Evolutionary conservation across 129 eudicot genomes (phyloP).

Genomic region (Gnaphalium uliginosum): DNA sequence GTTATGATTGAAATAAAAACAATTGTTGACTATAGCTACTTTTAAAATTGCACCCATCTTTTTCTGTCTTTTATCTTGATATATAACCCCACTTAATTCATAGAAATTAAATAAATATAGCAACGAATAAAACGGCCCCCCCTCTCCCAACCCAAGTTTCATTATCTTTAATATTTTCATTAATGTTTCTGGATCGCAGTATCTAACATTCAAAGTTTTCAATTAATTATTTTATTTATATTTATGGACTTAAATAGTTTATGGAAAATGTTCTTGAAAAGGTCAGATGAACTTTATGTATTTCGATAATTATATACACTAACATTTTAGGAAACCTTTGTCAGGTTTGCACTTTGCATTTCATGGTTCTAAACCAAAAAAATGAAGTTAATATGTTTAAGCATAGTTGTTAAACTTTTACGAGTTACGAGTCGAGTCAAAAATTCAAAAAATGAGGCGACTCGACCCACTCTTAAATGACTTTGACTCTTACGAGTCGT

Average conservation of each 20-base stretch:
- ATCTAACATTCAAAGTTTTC: neutral
- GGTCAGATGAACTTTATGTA: neutral
- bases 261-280: neutral
- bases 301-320: neutral
- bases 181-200: slow-evolving; percentile 2
- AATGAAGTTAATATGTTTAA: neutral
- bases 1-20: slow-evolving; percentile 23
- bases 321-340: neutral
- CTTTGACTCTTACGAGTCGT: too few relatives aligned
- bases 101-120: neutral
- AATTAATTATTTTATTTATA: neutral
- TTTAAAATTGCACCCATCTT: slow-evolving; percentile 26
- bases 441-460: too few relatives aligned
- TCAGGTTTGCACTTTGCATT: too few relatives aligned
- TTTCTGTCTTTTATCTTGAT: slow-evolving; percentile 19
- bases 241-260: neutral
- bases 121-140: slow-evolving; percentile 26
- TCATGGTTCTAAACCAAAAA: neutral
- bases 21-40: slow-evolving; percentile 16
- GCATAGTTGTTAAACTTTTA: too few relatives aligned
- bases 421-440: too few relatives aligned
- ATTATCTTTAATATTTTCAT: neutral
- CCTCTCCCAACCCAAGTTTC: slow-evolving; percentile 18
- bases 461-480: too few relatives aligned
- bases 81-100: slow-evolving; percentile 30